Base-by-base conservation (phyloP, 192 early-diverging fungal genomes). In the Endogone sp. region DNA sequence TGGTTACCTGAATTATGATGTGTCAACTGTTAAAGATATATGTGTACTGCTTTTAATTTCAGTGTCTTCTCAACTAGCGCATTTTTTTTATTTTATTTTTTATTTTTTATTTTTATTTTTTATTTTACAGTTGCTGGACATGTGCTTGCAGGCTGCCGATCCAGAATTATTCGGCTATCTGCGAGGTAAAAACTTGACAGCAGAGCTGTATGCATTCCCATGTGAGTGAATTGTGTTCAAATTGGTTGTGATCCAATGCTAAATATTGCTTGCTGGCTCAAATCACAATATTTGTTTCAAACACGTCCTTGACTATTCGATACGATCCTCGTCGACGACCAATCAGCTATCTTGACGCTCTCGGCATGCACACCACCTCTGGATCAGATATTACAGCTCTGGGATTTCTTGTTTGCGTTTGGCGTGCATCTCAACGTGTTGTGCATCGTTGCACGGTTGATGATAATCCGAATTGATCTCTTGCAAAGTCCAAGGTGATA, bases 351-450 rank as follows among this genome's bases (percentile, higher is more conserved):
- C 11, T 85, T 96, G 85, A 96, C 97, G 2, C 88, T 98, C 67
- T 91, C 85, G 62, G 95, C 95, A 22, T 94, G 91, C 70, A 91
- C 90, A 0, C 94, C 91, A 1, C 97, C 97, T 60, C 78, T 97
- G 59, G 80, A 85, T 26, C 84, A 95, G 83, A 85, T 94, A 2
- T 83, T 98, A 54, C 72, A 85, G 26, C 83, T 98, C 32, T 98
- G 97, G 97, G 97, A 98, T 72, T 92, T 95, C 67, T 78, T 94
- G 66, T 81, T 98, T 63, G 90, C 93, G 0, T 96, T 86, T 70
- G 97, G 97, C 26, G 84, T 95, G 60, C 97, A 98, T 79, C 78
- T 98, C 57, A 97, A 97, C 69, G 89, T 98, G 29, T 75, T 98
- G 11, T 93, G 90, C 78, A 89, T 97, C 54, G 89, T 97, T 60